A percentile compares a stretch with the other conserved stretches of the same genome.
Conservation (phyloP, 352 stramenopile species). For the Phytophthora hibernalis region DNA sequence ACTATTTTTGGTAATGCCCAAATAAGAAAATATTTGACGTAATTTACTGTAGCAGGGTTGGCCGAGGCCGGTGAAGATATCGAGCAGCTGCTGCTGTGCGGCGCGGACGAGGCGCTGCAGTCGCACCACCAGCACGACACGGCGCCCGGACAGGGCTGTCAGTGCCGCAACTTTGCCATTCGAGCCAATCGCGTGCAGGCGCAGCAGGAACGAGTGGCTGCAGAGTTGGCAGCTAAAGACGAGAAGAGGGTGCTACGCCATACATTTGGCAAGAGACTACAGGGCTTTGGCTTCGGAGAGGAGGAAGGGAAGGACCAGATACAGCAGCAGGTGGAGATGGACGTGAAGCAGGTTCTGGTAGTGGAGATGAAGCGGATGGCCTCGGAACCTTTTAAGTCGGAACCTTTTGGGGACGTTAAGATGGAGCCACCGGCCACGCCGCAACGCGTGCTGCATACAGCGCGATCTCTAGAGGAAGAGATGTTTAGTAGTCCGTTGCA, state of each 20-base stretch:
- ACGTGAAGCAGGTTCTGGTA: slow-evolving; percentile 16
- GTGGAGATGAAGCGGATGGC: not conserved
- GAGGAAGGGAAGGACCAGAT: slow-evolving; percentile 15
- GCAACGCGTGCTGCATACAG: slow-evolving; percentile 17
- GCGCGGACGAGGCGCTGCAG: slow-evolving; percentile 46
- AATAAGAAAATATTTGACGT: slow-evolving; percentile 2
- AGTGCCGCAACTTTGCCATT: slow-evolving; percentile 47
- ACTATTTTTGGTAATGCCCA: not conserved
- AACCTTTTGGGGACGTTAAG: slow-evolving; percentile 21
- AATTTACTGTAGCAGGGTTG: slow-evolving; percentile 27
- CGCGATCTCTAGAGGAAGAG: slow-evolving; percentile 19
- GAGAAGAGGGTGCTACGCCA: slow-evolving; percentile 60
- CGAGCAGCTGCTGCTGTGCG: slow-evolving; percentile 70
- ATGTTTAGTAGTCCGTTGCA: slow-evolving; percentile 56
- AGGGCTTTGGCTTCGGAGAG: slow-evolving; percentile 58
- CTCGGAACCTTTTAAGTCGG: slow-evolving; percentile 13
- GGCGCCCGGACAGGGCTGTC: slow-evolving; percentile 32
- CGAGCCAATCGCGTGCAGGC: slow-evolving; percentile 39
- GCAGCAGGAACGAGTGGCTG: slow-evolving; percentile 23
- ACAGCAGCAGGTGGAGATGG: slow-evolving; percentile 33
- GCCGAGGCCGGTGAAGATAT: slow-evolving; percentile 56
- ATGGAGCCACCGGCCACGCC: slow-evolving; percentile 26
- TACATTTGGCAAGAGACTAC: slow-evolving; percentile 62
- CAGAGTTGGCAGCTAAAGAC: slow-evolving; percentile 30
- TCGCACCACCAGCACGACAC: slow-evolving; percentile 39